Evolutionary conservation across 495 filamentous ascomycete genomes (phyloP).

Genomic region (Hypoxylon subgilvum): DNA sequence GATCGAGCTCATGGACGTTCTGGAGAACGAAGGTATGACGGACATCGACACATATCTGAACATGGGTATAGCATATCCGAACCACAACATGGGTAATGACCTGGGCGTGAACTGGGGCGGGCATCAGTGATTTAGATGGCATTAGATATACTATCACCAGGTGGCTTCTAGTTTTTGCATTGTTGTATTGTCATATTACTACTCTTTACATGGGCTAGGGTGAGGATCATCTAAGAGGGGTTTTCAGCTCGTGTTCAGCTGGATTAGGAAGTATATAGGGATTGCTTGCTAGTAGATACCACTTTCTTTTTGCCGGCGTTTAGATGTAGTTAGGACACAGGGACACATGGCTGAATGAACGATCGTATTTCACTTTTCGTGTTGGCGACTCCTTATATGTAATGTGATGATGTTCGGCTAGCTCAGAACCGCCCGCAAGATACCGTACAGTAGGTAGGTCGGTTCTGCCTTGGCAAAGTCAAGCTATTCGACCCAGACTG

Average conservation of each 20-base stretch:
- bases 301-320: constrained; percentile 29
- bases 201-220: too few relatives aligned
- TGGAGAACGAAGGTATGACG: constrained; percentile 68
- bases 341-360: constrained; percentile 13
- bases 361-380: neutral
- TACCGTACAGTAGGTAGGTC: too few relatives aligned
- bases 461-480: too few relatives aligned
- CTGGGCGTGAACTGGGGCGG: constrained; percentile 35
- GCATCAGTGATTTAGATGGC: neutral
- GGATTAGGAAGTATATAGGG: constrained; percentile 31
- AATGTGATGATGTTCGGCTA: neutral
- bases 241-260: too few relatives aligned
- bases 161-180: neutral
- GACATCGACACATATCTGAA: constrained; percentile 69
- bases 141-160: neutral
- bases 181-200: too few relatives aligned
- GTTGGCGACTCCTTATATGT: neutral
- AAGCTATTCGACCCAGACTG: too few relatives aligned
- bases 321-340: constrained; percentile 14
- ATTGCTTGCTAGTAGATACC: constrained; percentile 32
- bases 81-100: constrained; percentile 27
- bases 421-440: too few relatives aligned
- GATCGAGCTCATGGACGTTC: constrained; percentile 68
- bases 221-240: neutral
- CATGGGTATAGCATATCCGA: constrained; percentile 36